Conservation (phyloP, 805 yeast genomes). For the Ogataea siamensis region DNA sequence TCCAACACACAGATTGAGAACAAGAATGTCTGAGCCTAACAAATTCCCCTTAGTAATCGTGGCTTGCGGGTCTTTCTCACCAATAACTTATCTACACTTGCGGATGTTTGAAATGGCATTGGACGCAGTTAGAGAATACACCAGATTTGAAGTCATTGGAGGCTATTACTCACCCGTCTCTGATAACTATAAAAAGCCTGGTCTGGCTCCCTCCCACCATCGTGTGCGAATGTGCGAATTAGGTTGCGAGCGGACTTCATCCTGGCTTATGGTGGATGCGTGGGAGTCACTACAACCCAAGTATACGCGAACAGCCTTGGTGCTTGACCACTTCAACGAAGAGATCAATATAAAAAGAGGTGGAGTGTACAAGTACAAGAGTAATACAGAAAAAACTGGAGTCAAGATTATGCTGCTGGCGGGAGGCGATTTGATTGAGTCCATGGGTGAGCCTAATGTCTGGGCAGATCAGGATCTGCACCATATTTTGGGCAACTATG, state of each 20-base stretch:
- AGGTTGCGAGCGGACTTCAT: constrained; percentile 94
- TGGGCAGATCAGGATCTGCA: constrained; percentile 97
- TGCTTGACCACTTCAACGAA: constrained; percentile 92
- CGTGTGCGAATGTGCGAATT: constrained; percentile 97
- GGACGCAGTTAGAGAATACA: constrained; percentile 87
- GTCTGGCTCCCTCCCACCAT: constrained; percentile 83
- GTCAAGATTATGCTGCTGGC: constrained; percentile 95
- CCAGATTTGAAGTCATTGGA: constrained; percentile 92
- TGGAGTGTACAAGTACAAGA: constrained; percentile 67
- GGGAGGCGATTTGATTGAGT: constrained; percentile 95
- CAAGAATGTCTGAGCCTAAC: constrained; percentile 63
- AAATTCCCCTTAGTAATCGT: constrained; percentile 91
- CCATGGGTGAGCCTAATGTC: constrained; percentile 99
- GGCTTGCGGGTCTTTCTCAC: constrained; percentile 97
- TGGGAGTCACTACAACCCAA: constrained; percentile 94
- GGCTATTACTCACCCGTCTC: constrained; percentile 95
- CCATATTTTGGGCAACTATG: constrained; percentile 93
- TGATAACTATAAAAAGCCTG: constrained; percentile 90
- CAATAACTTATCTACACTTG: constrained; percentile 89
- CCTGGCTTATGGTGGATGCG: constrained; percentile 99
- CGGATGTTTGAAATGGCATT: constrained; percentile 99
- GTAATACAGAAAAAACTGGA: constrained; percentile 52
- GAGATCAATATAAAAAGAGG: constrained; percentile 89
- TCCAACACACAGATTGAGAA: constrained; percentile 83
- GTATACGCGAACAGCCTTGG: constrained; percentile 92